Percentiles rank a stretch among this genome's conserved stretches.
Conservation (phyloP, 2,329 filamentous ascomycete genomes). For the Botrytis fabae region DNA sequence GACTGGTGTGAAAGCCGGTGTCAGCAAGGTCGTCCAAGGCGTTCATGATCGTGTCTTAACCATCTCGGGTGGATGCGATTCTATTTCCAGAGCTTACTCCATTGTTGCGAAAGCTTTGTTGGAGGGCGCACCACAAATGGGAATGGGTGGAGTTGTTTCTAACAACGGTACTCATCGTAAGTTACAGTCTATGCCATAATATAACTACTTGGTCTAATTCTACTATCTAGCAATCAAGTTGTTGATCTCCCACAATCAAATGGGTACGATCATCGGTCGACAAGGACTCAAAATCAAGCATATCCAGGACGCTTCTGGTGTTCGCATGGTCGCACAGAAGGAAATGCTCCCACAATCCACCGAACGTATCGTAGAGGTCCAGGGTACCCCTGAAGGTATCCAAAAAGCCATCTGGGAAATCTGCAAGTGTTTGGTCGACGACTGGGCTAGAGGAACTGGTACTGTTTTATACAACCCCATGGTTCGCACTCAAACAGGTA, state of each 20-base stretch:
- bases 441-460: conserved; percentile 95
- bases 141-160: conserved; percentile 88
- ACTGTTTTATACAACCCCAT: conserved; percentile 97
- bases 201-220: conserved; percentile 15
- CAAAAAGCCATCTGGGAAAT: conserved; percentile 98
- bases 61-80: conserved; percentile 85
- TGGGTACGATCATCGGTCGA: conserved; percentile 98
- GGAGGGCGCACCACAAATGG: conserved; percentile 90
- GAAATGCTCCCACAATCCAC: conserved; percentile 99
- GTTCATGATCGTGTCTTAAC: conserved; percentile 97
- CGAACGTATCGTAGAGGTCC: conserved; percentile 94
- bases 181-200: conserved; percentile 42
- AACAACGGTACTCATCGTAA: conserved; percentile 93
- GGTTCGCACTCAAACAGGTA: conserved; percentile 74
- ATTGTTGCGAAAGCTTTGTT: conserved; percentile 89
- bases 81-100: conserved; percentile 88
- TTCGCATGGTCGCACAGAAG: conserved; percentile 99
- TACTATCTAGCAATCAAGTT: conserved; percentile 78
- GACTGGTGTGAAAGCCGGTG: conserved; percentile 95
- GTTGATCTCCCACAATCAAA: conserved; percentile 98
- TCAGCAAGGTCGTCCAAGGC: conserved; percentile 97
- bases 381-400: conserved; percentile 91
- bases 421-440: conserved; percentile 95
- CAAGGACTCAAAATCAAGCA: conserved; percentile 99
- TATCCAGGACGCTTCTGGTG: conserved; percentile 94